Evolutionary conservation across 352 stramenopile genomes (phyloP), one percentile per base, ranked within the genome.

Genomic region (Thalassiosira hispida): DNA sequence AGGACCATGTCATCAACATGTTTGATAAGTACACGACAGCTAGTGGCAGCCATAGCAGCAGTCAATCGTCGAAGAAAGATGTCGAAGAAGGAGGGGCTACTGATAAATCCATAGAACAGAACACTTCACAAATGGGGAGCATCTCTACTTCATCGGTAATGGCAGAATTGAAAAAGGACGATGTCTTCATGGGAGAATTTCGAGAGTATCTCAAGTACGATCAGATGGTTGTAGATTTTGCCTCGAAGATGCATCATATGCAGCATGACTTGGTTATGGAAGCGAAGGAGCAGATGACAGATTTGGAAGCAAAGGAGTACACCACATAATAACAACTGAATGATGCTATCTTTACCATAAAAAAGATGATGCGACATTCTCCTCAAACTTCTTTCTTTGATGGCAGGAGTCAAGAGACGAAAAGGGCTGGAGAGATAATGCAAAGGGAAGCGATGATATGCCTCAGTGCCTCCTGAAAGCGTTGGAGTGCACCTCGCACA

Each of bases 141-240:
- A 35, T 86, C 9, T 78, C 73, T 40, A 86, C 82, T 56, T 12
- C 38, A 44, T 68, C 53, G 33, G 73, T 89, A 8, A 27, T 86
- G 9, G 27, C 56, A 56, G 73, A 82, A 42, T 59, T 88, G n/a
- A 66, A 55, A 52, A 77, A 77, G 57, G 78, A 89, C 61, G n/a
- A 22, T 11, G 63, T 78, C 23, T 77, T 86, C 49, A 78, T 77
- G 52, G 22, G 1, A 23, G 18, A 55, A n/a, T 81, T 86, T 73
- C 44, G 57, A 18, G 62, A 84, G 51, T 88, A 69, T 55, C 52
- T 88, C 25, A 80, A 80, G 27, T 85, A 64, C 40, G 81, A 88
- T 40, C 75, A 79, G 51, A 72, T 77, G 55, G 77, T 88, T 49
- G 55, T 57, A 29, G 77, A 88, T 64, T 88, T 82, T 77, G 81